A percentile compares a stretch with the other conserved stretches of the same genome.
Evolutionary conservation across 495 filamentous ascomycete genomes (phyloP).

Genomic region (Neurospora hispaniola): DNA sequence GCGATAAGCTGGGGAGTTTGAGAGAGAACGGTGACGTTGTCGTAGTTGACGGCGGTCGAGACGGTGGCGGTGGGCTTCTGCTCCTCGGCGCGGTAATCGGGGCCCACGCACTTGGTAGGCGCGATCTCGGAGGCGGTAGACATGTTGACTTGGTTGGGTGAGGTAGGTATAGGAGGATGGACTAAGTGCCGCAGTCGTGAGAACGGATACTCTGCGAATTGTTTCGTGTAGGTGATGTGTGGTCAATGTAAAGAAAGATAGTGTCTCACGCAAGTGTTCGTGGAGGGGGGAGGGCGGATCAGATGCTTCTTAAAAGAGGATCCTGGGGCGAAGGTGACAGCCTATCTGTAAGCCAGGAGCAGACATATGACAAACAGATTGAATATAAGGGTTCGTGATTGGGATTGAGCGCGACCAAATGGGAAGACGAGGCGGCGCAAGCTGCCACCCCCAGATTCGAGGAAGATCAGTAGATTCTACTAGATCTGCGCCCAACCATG

Average conservation of each 20-base stretch:
- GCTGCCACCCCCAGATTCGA: neutral
- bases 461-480: neutral
- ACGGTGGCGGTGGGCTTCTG: slow-evolving; percentile 86
- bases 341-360: neutral
- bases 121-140: slow-evolving; percentile 22
- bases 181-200: neutral
- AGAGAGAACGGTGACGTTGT: slow-evolving; percentile 80
- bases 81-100: slow-evolving; percentile 61
- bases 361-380: neutral
- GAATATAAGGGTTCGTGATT: neutral
- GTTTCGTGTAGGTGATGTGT: neutral
- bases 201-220: neutral
- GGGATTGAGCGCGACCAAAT: neutral
- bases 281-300: neutral
- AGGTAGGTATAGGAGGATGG: neutral
- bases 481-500: neutral
- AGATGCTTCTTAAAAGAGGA: neutral
- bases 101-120: slow-evolving; percentile 65
- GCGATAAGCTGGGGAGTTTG: slow-evolving; percentile 97
- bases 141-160: neutral
- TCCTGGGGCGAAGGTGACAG: neutral
- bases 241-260: neutral
- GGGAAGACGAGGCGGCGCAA: neutral
- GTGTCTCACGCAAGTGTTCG: neutral
- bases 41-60: slow-evolving; percentile 67